These are phyloP conservation scores for Setaria viridis DNA, from an alignment of 202 grass and related monocot species.

Conservation along the genomic window DNA sequence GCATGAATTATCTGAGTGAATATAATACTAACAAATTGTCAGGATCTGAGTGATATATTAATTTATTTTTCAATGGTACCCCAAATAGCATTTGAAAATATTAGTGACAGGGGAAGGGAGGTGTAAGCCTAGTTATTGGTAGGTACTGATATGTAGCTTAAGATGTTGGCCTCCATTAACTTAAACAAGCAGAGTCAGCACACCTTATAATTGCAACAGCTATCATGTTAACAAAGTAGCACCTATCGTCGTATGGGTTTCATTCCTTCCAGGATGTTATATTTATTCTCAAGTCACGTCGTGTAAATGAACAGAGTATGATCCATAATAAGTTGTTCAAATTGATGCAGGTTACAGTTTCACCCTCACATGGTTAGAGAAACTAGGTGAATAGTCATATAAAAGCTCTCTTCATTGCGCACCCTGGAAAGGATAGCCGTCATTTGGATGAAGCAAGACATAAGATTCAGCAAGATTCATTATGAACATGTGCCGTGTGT, in stretches of 20 bases:
- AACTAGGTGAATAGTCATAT: conserved; percentile 47
- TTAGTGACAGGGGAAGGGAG: neutral
- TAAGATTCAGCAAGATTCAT: conserved; percentile 43
- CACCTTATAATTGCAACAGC: neutral
- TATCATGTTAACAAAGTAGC: conserved; percentile 21
- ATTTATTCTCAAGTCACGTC: neutral
- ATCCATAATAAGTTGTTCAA: conserved; percentile 30
- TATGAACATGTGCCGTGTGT: conserved; percentile 57
- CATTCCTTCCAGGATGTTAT: neutral
- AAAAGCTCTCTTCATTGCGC: conserved; percentile 61
- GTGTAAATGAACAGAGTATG: conserved; percentile 17
- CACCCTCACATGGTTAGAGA: conserved; percentile 47
- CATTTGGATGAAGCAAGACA: conserved; percentile 88
- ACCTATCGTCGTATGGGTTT: neutral
- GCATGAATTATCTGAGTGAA: neutral
- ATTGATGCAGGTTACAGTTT: conserved; percentile 47
- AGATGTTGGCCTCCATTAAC: neutral
- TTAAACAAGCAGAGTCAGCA: neutral
- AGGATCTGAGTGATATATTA: conserved; percentile 1
- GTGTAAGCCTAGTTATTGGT: neutral
- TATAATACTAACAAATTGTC: neutral
- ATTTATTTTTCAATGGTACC: conserved; percentile 4
- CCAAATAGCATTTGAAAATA: neutral
- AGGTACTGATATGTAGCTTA: neutral
- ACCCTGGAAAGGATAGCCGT: conserved; percentile 60